phyloP scores from a whole-genome alignment of 2,329 filamentous ascomycete species.

The Fusarium newnesense region DNA sequence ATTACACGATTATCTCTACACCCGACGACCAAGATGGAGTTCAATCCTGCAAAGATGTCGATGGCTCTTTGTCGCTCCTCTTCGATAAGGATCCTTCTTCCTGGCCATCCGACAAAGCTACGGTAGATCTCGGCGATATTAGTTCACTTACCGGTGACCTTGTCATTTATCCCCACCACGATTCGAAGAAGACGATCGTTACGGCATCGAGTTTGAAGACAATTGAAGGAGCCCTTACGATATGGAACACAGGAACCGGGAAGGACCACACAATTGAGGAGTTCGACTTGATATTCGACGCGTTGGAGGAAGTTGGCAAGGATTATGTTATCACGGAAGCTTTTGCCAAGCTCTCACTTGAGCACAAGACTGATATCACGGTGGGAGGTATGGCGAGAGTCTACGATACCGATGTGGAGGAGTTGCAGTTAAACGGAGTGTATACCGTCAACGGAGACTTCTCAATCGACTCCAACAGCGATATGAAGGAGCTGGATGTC shows the following conservation, averaged over 20 bases:
- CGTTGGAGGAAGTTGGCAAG: constrained; percentile 33
- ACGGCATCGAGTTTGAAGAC: constrained; percentile 36
- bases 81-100: constrained; percentile 38
- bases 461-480: constrained; percentile 37
- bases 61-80: constrained; percentile 44
- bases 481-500: constrained; percentile 33
- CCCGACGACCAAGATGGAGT: constrained; percentile 35
- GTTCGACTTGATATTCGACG: constrained; percentile 34
- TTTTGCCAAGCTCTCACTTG: constrained; percentile 33
- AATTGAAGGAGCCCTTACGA: constrained; percentile 36
- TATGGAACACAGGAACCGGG: constrained; percentile 38
- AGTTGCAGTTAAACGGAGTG: constrained; percentile 37
- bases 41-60: constrained; percentile 40
- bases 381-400: constrained; percentile 40
- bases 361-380: constrained; percentile 30
- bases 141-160: constrained; percentile 37
- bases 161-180: constrained; percentile 41
- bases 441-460: constrained; percentile 41
- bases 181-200: constrained; percentile 40
- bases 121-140: constrained; percentile 41
- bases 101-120: constrained; percentile 39
- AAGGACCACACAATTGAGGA: constrained; percentile 26
- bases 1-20: constrained; percentile 42
- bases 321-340: constrained; percentile 41
- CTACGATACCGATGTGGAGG: constrained; percentile 34